Base-by-base conservation (phyloP, 345 rosid genomes). In the Gossypium australe region DNA sequence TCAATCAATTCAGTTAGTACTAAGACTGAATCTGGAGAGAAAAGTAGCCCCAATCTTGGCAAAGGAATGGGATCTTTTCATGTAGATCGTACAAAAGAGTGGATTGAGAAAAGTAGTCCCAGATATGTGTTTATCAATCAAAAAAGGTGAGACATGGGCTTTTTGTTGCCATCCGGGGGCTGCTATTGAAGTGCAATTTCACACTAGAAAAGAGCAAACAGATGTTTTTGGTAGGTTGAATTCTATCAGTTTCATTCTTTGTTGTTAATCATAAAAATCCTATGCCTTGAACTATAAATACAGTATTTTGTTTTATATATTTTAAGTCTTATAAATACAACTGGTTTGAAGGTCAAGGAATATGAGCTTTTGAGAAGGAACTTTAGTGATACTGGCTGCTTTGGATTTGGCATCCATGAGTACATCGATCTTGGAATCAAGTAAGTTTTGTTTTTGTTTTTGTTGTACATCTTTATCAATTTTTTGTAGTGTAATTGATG, bases 51-150 rank as follows among this genome's bases (percentile, higher is more conserved):
- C 45, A 81, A 76, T 72, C 71, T 72, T 59, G 70, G 67, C 47
- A 75, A 83, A 76, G 82, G 80, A 55, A 79, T 78, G 47, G 89
- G 89, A 77, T 84, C 92, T 69, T 84, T 87, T 74, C 87, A 80
- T 71, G 93, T 92, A 73, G 83, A 89, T 58, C 95, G 98, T 20
- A 85, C 94, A 61, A 92, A 85, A 81, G 89, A 85, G 49, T 94
- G 98, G 98, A 83, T 92, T 71, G 84, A 85, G 79, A 80, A 80
- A 76, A 91, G n/a, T n/a, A n/a, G 79, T 67, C 52, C 71, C 86
- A 94, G 98, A 87, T 94, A 73, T 92, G 90, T 84, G 82, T 82
- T 82, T 95, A 94, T 80, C 94, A 90, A 80, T 83, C 89, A 2
- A 77, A 86, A 20, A 89, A 76, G 87, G 83, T 92, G 73, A 86